Base-by-base conservation (phyloP, 2,329 filamentous ascomycete species). In the Aschersonia sp. region DNA sequence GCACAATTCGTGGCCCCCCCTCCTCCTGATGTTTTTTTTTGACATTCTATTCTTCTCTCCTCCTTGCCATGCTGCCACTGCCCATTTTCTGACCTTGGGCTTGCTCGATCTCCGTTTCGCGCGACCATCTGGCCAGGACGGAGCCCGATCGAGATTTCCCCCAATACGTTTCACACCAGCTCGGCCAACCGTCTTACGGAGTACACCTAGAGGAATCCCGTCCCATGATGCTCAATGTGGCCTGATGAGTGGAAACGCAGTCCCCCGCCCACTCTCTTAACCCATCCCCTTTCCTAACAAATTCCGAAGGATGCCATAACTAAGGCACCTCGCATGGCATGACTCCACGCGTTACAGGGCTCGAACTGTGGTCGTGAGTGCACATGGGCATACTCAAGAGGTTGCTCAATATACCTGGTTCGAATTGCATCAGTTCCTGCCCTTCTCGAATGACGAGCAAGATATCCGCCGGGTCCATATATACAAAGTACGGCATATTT, bases 111-210 rank as follows among this genome's bases (percentile, higher is more conserved):
- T 52, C 43, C 46, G 37, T 51, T 47, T 51, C 31, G 47, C 41
- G 46, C 41, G 52, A 45, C 44, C 49, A 51, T 50, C 50, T 48
- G 45, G 14, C 29, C 29, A 43, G 14, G 41, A 32, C 37, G 12
- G 37, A 42, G 32, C 12, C 41, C 32, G 37, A 51, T 54, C 51
- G 52, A 53, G 51, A 53, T 53, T 51, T 14, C 42, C 30, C 31
- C 32, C 10, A 9, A 29, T 29, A 41, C 42, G 32, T 48, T 48
- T 48, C 45, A 32, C 35, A 37, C 12, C 35, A 37, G 35, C 35
- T 12, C 35, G 35, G 35, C 35, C 44, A 35, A 35, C 31, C 37
- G 37, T 41, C 35, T 42, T 42, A 37, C 45, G 31, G 48, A 32
- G 37, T 10, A 22, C 22, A 11, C 32, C n/a, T 12, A 12, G n/a